Evolutionary conservation across 2,329 filamentous ascomycete genomes (phyloP), one percentile per base, ranked within the genome.

Genomic region (Rutstroemia sp.): DNA sequence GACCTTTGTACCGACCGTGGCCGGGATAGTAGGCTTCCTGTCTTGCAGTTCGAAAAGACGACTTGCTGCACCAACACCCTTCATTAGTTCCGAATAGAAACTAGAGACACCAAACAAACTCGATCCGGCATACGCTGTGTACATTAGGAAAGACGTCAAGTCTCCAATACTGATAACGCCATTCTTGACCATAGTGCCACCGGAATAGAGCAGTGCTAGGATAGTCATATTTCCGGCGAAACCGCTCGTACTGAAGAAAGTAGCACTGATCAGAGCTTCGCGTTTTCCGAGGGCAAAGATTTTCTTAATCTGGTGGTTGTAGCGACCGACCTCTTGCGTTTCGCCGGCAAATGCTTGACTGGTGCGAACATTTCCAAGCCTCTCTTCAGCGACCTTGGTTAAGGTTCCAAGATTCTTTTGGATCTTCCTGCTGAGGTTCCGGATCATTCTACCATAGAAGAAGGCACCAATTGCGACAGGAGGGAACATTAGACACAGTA

Each of bases 21-120:
- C 84, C n/a, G 86, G 86, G 59, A 97, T 95, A 2, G 84, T 87
- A 0, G 92, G 88, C 57, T 89, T 78, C 60, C 94, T 86, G 70
- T 99, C 94, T 70, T 97, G 92, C 5, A 99, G 80, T 69, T 99
- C 94, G 67, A 99, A 99, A 1, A 99, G 78, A 58, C 94, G 87
- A 67, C 88, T 95, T n/a, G 94, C 94, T 44, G 94, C 94, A 66
- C 95, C 94, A 4, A 96, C 92, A 44, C 95, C 95, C 72, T 99
- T 99, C 94, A 99, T 99, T 60, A 99, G 79, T 70, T 99, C 94
- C 0, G 92, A 96, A 73, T 96, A 99, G 74, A 99, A 99, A 56
- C 89, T 90, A 4, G 91, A 96, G 1, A 99, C 77, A 4, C 94
- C 94, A 64, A 97, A 96, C 61, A 99, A 81, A 72, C 89, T 95